Evolutionary conservation across 768 basidiomycete genomes (phyloP).

Genomic region (Chalciporus piperatus): DNA sequence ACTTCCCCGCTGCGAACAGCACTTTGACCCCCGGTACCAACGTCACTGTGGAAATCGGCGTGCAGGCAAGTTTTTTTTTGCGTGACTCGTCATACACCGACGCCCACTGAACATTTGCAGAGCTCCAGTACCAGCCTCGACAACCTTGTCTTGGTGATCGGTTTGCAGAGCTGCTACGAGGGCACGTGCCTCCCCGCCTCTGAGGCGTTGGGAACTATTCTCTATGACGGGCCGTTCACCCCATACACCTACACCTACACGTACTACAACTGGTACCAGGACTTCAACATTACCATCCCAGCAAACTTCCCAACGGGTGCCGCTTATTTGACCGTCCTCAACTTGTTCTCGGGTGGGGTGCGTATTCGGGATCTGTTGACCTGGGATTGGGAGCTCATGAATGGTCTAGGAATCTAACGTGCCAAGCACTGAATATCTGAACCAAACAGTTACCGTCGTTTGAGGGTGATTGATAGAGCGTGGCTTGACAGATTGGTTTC

Average conservation of each 20-base stretch:
- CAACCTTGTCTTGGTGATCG: conserved; percentile 30
- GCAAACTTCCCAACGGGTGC: not conserved
- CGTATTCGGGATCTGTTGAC: too few relatives aligned
- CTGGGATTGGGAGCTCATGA: too few relatives aligned
- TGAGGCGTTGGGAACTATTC: not conserved
- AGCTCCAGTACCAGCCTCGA: conserved; percentile 21
- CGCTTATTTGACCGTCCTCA: not conserved
- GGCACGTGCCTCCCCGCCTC: not conserved
- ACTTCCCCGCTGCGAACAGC: conserved; percentile 6
- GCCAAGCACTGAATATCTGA: not conserved
- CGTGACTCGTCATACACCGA: not conserved
- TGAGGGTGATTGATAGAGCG: not conserved
- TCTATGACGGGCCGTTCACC: not conserved
- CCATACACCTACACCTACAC: not conserved
- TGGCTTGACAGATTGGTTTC: too few relatives aligned
- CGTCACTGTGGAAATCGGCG: conserved; percentile 13
- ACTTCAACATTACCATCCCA: not conserved
- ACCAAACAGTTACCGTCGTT: not conserved
- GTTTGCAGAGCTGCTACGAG: not conserved
- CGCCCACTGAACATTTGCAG: conserved; percentile 8
- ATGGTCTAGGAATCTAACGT: too few relatives aligned
- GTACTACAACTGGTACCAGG: not conserved
- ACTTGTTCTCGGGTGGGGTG: not conserved
- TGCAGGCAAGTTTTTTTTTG: conserved; percentile 13
- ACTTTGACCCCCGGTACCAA: conserved; percentile 7